Evolutionary conservation across 805 yeast genomes (phyloP).

Genomic region (Starmerella kuoi): DNA sequence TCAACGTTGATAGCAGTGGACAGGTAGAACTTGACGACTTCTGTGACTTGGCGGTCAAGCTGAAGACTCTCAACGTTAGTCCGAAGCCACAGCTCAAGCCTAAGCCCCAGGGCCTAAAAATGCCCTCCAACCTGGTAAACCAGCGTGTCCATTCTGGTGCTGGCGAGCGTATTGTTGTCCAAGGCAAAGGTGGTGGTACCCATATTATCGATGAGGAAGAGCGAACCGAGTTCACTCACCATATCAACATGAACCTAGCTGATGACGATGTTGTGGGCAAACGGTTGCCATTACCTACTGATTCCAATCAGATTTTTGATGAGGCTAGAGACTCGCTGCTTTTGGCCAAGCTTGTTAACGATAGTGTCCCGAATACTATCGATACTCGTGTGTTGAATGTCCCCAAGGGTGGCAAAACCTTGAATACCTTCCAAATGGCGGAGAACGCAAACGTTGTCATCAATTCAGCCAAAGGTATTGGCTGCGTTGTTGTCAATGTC

Average conservation of each 20-base stretch:
- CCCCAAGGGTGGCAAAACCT: slow-evolving; percentile 65
- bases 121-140: slow-evolving; percentile 20
- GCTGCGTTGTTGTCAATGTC: slow-evolving; percentile 94
- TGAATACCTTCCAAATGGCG: slow-evolving; percentile 88
- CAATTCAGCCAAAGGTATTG: slow-evolving; percentile 97
- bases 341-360: slow-evolving; percentile 84
- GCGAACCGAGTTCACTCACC: slow-evolving; percentile 88
- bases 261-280: slow-evolving; percentile 80
- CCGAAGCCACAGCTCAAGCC: slow-evolving; percentile 7
- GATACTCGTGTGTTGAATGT: slow-evolving; percentile 92
- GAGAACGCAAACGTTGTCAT: slow-evolving; percentile 96
- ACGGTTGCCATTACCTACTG: slow-evolving; percentile 82
- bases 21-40: slow-evolving; percentile 93
- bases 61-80: slow-evolving; percentile 38
- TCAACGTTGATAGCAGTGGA: slow-evolving; percentile 91
- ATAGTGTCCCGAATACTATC: slow-evolving; percentile 95
- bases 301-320: slow-evolving; percentile 89
- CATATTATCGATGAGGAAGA: slow-evolving; percentile 97
- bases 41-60: slow-evolving; percentile 69
- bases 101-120: slow-evolving; percentile 22
- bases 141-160: slow-evolving; percentile 24
- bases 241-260: slow-evolving; percentile 79
- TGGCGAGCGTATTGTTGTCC: slow-evolving; percentile 52
- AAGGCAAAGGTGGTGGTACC: slow-evolving; percentile 84
- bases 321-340: slow-evolving; percentile 94